phyloP scores from a whole-genome alignment of 495 filamentous ascomycete genomes.

The Coniosporium apollinis region DNA sequence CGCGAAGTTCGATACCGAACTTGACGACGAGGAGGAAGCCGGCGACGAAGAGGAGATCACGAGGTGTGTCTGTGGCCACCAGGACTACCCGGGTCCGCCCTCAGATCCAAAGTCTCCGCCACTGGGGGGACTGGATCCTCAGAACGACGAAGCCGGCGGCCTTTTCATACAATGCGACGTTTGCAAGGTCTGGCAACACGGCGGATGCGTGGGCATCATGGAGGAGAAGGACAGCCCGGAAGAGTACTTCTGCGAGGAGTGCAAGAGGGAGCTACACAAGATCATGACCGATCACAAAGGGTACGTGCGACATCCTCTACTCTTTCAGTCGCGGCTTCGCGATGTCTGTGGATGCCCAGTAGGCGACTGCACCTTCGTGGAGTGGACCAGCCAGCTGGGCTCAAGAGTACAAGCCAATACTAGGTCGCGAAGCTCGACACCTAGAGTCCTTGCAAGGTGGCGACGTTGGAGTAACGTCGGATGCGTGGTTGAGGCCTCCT shows the following conservation, averaged over 20 bases:
- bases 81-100: slow-evolving; percentile 87
- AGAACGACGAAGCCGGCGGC: slow-evolving; percentile 74
- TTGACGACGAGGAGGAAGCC: slow-evolving; percentile 44
- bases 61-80: slow-evolving; percentile 83
- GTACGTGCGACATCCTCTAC: slow-evolving; percentile 28
- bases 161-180: slow-evolving; percentile 96
- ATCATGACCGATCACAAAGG: slow-evolving; percentile 65
- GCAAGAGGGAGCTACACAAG: slow-evolving; percentile 77
- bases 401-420: too few relatives aligned
- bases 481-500: too few relatives aligned
- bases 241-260: slow-evolving; percentile 95
- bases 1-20: slow-evolving; percentile 33
- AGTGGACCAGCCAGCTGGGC: too few relatives aligned
- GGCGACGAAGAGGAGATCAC: slow-evolving; percentile 85
- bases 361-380: too few relatives aligned
- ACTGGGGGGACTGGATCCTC: slow-evolving; percentile 30
- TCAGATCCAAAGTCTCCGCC: slow-evolving; percentile 29
- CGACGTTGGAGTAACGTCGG: too few relatives aligned
- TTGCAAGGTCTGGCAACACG: slow-evolving; percentile 98
- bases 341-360: too few relatives aligned
- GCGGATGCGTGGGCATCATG: slow-evolving; percentile 93
- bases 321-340: too few relatives aligned
- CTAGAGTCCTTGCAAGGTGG: too few relatives aligned
- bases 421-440: too few relatives aligned
- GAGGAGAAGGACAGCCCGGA: slow-evolving; percentile 82